Base-by-base conservation (phyloP, 208 protist species). In the Leishmania martiniquensis region DNA sequence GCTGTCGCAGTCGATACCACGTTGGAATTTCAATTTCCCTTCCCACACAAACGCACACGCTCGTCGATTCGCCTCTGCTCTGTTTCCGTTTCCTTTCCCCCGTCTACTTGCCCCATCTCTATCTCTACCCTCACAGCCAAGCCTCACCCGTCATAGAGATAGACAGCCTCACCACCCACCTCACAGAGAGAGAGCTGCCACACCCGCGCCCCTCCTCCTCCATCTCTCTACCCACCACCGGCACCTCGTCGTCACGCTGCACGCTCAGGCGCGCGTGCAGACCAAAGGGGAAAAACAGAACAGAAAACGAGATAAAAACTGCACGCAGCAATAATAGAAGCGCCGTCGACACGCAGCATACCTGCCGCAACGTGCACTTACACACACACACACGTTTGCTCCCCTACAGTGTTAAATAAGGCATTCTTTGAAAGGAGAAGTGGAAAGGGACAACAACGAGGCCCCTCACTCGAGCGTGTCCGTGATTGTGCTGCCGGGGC, bases 141-240 rank as follows among this genome's bases (percentile, higher is more conserved):
- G 44, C 7, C 17, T n/a, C 51, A 57, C 10, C 70, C 2, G 34
- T 25, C 70, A 74, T 74, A 74, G 70, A 74, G 49, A 62, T 63
- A 47, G 34, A 74, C 51, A 57, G 29, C 52, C 37, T 5, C 49
- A 74, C 37, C 13, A 45, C 34, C 70, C 13, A 15, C 34, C 15
- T 37, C 49, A 45, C 51, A 2, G 12, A 34, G 51, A 9, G 7
- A 9, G 0, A 45, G 25, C n/a, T n/a, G 17, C 15, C 60, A 66
- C 10, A 42, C 29, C 29, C 0, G 60, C 44, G 4, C 13, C 63
- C 15, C 20, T 15, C n/a, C n/a, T n/a, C n/a, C n/a, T n/a, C n/a
- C n/a, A n/a, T n/a, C n/a, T n/a, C n/a, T n/a, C n/a, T n/a, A n/a
- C n/a, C n/a, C n/a, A n/a, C n/a, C n/a, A n/a, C n/a, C n/a, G n/a